Conservation (phyloP, 345 rosid genomes). For the Brassica rapa region DNA sequence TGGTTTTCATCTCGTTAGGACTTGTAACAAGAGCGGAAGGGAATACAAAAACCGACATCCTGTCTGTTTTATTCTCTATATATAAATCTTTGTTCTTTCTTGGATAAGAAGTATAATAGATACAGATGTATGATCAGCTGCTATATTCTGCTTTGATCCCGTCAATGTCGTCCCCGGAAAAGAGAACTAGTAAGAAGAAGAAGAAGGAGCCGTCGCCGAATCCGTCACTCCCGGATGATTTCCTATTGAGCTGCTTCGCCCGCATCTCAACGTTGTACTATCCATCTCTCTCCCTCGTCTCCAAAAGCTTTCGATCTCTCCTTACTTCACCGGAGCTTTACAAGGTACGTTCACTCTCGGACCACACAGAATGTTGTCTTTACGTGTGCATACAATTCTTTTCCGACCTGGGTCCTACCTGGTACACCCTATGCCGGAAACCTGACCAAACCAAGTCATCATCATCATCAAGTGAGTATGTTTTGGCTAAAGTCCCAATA, state of each 20-base stretch:
- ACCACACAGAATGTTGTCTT: neutral
- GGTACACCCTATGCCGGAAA: neutral
- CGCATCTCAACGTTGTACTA: neutral
- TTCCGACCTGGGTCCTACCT: neutral
- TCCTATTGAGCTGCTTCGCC: neutral
- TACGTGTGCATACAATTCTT: neutral
- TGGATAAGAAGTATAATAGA: no score
- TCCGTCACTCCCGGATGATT: neutral
- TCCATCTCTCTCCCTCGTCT: constrained; percentile 4
- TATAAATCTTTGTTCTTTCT: no score
- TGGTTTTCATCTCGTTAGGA: no score
- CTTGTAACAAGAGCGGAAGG: no score
- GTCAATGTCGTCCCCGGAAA: neutral
- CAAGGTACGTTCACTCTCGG: neutral
- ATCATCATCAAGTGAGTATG: no score
- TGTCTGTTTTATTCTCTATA: no score
- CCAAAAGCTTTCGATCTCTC: neutral
- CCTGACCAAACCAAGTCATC: neutral
- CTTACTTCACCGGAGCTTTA: constrained; percentile 6
- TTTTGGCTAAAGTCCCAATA: neutral
- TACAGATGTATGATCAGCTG: no score
- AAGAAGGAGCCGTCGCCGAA: neutral
- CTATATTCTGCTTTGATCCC: neutral
- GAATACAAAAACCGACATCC: no score
- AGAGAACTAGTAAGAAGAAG: neutral